Evolutionary conservation across 208 protist species (phyloP).

Genomic region (Strigomonas culicis): DNA sequence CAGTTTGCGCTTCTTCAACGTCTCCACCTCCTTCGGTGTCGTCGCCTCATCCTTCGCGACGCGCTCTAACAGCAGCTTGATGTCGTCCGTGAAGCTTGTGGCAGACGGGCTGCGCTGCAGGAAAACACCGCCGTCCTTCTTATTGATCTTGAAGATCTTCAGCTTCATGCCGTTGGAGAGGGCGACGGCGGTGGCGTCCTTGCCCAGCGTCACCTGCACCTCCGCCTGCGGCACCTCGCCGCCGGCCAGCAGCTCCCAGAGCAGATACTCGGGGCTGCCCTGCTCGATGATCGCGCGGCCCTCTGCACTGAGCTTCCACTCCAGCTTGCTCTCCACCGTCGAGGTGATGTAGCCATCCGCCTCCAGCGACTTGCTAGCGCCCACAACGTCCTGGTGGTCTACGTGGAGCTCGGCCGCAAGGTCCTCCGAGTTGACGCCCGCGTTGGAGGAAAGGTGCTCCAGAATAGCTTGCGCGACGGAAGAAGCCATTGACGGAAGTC

Average conservation of each 20-base stretch:
- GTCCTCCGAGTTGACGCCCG: slow-evolving; percentile 44
- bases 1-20: slow-evolving; percentile 93
- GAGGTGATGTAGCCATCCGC: slow-evolving; percentile 74
- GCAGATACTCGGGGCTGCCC: slow-evolving; percentile 90
- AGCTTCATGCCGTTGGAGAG: slow-evolving; percentile 92
- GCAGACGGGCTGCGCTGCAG: slow-evolving; percentile 39
- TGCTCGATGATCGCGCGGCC: slow-evolving; percentile 68
- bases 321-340: slow-evolving; percentile 41
- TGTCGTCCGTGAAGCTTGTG: slow-evolving; percentile 28
- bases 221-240: slow-evolving; percentile 41
- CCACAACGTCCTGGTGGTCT: slow-evolving; percentile 89
- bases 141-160: slow-evolving; percentile 89
- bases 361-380: slow-evolving; percentile 89
- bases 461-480: slow-evolving; percentile 37
- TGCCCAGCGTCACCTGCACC: slow-evolving; percentile 51
- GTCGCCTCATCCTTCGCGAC: slow-evolving; percentile 26
- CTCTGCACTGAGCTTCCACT: slow-evolving; percentile 77
- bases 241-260: slow-evolving; percentile 48
- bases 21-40: slow-evolving; percentile 64
- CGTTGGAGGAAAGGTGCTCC: slow-evolving; percentile 29
- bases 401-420: slow-evolving; percentile 48
- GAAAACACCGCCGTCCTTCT: slow-evolving; percentile 54
- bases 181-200: slow-evolving; percentile 63
- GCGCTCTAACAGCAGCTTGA: slow-evolving; percentile 34
- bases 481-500: neutral